Percentiles rank a stretch among this genome's conserved stretches.
Conservation (phyloP, 306 rosid species). For the Alnus glutinosa region DNA sequence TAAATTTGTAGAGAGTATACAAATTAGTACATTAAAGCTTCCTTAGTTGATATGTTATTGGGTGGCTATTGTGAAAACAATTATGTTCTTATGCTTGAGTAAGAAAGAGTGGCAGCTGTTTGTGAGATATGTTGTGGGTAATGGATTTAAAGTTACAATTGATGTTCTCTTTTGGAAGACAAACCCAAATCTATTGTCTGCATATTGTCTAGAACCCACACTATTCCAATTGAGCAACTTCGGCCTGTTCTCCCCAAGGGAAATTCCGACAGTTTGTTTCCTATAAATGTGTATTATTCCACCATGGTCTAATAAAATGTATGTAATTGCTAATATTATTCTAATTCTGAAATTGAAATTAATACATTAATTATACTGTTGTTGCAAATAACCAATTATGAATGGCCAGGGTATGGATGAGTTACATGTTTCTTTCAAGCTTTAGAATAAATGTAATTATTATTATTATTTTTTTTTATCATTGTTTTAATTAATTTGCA, state of each 20-base stretch:
- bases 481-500: not conserved
- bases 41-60: not conserved
- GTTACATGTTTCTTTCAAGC: not conserved
- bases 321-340: not conserved
- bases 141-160: not conserved
- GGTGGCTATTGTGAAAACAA: not conserved
- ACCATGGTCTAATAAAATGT: not conserved
- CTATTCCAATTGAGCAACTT: not conserved
- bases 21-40: not conserved
- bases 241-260: not conserved
- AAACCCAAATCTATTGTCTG: not conserved
- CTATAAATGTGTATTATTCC: not conserved
- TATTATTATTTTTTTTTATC: not conserved
- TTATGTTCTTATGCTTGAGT: not conserved
- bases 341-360: not conserved
- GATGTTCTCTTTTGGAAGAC: not conserved
- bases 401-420: not conserved
- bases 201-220: not conserved
- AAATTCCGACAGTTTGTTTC: not conserved
- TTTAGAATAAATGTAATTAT: not conserved
- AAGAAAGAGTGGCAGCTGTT: not conserved
- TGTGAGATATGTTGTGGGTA: not conserved
- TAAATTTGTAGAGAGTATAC: not conserved
- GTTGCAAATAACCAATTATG: not conserved
- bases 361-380: not conserved